Evolutionary conservation across 352 stramenopile genomes (phyloP), one percentile per base, ranked within the genome.

Genomic region (Phytopythium helicoides): DNA sequence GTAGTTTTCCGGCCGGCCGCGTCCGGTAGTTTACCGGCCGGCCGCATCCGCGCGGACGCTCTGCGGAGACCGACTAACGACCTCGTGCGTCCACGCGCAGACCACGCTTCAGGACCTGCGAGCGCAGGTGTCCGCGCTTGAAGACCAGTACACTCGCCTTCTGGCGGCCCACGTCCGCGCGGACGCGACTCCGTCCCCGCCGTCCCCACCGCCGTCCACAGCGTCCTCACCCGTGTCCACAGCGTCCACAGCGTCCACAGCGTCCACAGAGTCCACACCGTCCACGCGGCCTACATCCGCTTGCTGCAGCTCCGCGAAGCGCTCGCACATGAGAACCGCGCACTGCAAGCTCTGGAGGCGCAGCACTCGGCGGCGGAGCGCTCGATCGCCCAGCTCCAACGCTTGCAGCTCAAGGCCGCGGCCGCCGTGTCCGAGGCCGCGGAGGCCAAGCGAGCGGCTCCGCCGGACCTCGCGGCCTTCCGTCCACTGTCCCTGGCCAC

Each of bases 61-160:
- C 9, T 10, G 28, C 5, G 5, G 28, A 33, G 28, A 33, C 28
- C 28, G 28, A 33, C 28, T 33, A 33, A 33, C 28, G 28, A 28
- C 47, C n/a, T n/a, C n/a, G n/a, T n/a, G n/a, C 47, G 22, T 22
- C 16, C 26, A 15, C 7, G 23, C 9, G 31, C 47, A 89, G 78
- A 85, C 75, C 36, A 76, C 76, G 42, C 64, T 89, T 1, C 75
- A 80, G 35, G 67, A 83, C 34, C 67, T 89, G 31, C 76, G 79
- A 21, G 38, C 46, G 9, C 56, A 89, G 39, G 57, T 85, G 21
- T 55, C 70, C 21, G 52, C 41, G 0, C 57, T 85, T 2, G 69
- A 84, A 45, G 38, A 52, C 47, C 53, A 79, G 47, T 81, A 89
- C 62, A 58, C 71, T 40, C 42, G 64, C 1, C 56, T 86, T 5